Base-by-base conservation (phyloP, 2,329 filamentous ascomycete species). In the Cryphonectria carpinicola region DNA sequence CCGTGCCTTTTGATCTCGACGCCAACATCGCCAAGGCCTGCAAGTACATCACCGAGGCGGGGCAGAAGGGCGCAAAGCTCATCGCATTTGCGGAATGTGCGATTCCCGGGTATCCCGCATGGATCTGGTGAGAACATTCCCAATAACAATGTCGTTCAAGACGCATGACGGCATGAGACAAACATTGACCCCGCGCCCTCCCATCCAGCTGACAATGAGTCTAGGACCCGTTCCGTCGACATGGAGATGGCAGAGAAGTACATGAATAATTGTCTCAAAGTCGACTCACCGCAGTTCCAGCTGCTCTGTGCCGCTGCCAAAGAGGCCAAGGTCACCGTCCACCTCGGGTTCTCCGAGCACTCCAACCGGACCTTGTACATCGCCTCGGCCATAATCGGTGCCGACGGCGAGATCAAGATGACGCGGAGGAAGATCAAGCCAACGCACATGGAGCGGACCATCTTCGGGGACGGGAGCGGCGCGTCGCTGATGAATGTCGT, bases 1-100 rank as follows among this genome's bases (percentile, higher is more conserved):
- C 88, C 0, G 83, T 81, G 1, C 91, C 88, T 88, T 81, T 91
- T 10, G 86, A 91, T 74, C 82, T 91, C 2, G 79, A 84, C 10
- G 84, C 77, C 0, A 82, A 83, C 1, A 84, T 90, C 1, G 76
- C 82, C 1, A 91, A 91, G 76, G 89, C 88, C 10, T 85, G 86
- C 74, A 75, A 78, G 0, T 81, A 90, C 66, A 90, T 91, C 73
- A 78, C 81, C 52, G 84, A 88, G 74, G 89, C 89, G 0, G 85
- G 85, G 0, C 73, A 78, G 6, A 83, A 86, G 60, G 85, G 84
- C 1, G 87, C 87, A 1, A 82, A 88, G 70, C 78, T 91, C 2
- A 77, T 91, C 4, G 81, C 83, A 0, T 88, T 88, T 67, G 84
- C 86, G 0, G 85, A 88, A 76, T 82, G 83, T 49, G 88, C 84